Evolutionary conservation across 257 asterid species (phyloP).

Genomic region (Leptodermis oblonga): DNA sequence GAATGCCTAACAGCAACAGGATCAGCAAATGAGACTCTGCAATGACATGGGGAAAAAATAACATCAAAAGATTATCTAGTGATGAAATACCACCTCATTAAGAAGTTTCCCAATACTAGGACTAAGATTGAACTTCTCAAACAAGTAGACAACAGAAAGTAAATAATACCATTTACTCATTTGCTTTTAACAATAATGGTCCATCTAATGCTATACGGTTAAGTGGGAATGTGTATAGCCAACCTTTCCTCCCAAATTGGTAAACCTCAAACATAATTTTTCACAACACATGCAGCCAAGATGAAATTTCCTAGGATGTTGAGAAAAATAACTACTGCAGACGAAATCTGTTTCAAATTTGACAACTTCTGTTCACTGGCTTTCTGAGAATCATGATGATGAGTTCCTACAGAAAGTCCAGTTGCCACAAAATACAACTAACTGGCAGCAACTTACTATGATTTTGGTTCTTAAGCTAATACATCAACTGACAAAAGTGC

Average conservation of each 20-base stretch:
- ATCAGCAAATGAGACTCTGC: constrained; percentile 89
- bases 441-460: background rate
- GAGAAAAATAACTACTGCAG: background rate
- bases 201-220: background rate
- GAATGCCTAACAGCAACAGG: constrained; percentile 97
- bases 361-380: background rate
- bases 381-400: background rate
- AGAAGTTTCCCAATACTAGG: background rate
- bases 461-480: background rate
- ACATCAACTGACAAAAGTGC: background rate
- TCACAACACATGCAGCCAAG: too few relatives aligned
- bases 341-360: background rate
- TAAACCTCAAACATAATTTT: background rate
- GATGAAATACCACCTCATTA: background rate
- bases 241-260: background rate
- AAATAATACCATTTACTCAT: background rate
- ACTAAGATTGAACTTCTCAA: constrained; percentile 7
- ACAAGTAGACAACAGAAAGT: constrained; percentile 7
- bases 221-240: background rate
- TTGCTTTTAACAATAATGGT: background rate
- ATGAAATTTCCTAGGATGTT: background rate
- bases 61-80: constrained; percentile 1
- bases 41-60: constrained; percentile 20
- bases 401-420: background rate
- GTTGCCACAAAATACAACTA: background rate